Evolutionary conservation across 2,329 filamentous ascomycete species (phyloP).

Genomic region (Geosmithia flava): DNA sequence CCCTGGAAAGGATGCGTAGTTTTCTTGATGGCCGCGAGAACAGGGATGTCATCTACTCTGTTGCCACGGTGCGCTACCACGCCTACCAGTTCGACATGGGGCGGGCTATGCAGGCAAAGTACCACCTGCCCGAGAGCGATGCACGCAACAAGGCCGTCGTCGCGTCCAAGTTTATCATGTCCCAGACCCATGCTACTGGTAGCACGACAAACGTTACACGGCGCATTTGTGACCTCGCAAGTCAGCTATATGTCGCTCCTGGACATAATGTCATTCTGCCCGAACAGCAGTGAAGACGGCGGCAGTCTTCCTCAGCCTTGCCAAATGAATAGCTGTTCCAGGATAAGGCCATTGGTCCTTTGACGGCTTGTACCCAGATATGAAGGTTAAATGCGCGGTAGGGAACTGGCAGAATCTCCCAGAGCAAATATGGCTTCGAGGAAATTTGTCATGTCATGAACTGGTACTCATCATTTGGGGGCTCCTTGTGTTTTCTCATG

Average conservation of each 20-base stretch:
- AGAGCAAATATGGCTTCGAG: no score
- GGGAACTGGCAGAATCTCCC: no score
- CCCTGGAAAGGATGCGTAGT: slow-evolving; percentile 51
- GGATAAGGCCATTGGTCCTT: no score
- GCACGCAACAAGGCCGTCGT: slow-evolving; percentile 55
- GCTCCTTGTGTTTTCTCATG: no score
- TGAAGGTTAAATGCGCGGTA: no score
- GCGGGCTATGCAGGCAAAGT: slow-evolving; percentile 26
- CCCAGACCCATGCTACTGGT: slow-evolving; percentile 49
- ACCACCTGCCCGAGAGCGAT: slow-evolving; percentile 54
- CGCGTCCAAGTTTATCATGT: slow-evolving; percentile 56
- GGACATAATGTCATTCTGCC: background rate
- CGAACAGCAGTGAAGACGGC: background rate
- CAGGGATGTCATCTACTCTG: slow-evolving; percentile 80
- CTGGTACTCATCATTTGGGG: no score
- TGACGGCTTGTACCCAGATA: no score
- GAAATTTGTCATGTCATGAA: no score
- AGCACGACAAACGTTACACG: slow-evolving; percentile 65
- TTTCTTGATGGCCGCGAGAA: slow-evolving; percentile 74
- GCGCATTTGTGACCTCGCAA: slow-evolving; percentile 55
- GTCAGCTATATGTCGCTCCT: slow-evolving; percentile 39
- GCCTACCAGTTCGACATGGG: slow-evolving; percentile 24
- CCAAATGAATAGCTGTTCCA: no score
- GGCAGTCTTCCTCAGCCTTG: no score
- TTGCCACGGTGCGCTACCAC: slow-evolving; percentile 67